These are phyloP conservation scores for Antrodiella citrinella DNA, from an alignment of 768 basidiomycete genomes.

Conservation along the genomic window DNA sequence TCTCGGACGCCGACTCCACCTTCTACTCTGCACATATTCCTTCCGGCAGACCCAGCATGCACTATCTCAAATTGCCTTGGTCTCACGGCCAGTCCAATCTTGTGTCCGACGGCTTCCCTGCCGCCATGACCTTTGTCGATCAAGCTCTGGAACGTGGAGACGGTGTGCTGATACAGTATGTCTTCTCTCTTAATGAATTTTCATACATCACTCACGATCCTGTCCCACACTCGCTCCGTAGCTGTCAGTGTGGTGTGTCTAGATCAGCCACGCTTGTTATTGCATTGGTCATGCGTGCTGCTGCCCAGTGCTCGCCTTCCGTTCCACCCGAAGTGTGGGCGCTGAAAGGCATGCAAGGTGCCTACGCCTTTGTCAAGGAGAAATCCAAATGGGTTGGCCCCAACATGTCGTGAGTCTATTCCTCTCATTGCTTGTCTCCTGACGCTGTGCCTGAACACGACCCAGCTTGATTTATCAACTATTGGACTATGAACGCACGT, in stretches of 20 bases:
- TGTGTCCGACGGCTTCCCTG: constrained; percentile 68
- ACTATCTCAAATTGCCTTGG: constrained; percentile 88
- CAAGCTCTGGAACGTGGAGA: constrained; percentile 66
- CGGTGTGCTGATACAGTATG: constrained; percentile 80
- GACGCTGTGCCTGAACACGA: constrained; percentile 12
- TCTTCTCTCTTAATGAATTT: constrained; percentile 23
- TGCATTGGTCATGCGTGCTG: constrained; percentile 91
- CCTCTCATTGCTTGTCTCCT: constrained; percentile 1
- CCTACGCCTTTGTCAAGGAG: constrained; percentile 84
- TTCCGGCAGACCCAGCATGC: constrained; percentile 68
- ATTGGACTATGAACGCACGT: constrained; percentile 78
- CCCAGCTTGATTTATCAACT: constrained; percentile 86
- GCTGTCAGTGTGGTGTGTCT: constrained; percentile 92
- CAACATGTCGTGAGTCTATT: constrained; percentile 80
- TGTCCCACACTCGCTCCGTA: constrained; percentile 21
- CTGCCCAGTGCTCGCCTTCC: constrained; percentile 52
- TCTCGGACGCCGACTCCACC: constrained; percentile 33
- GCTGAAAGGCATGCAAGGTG: constrained; percentile 81
- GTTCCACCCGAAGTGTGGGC: constrained; percentile 73
- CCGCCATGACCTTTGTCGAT: constrained; percentile 78
- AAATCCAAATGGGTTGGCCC: constrained; percentile 86
- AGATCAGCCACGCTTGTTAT: constrained; percentile 86
- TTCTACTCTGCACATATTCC: constrained; percentile 61
- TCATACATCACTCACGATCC: neutral
- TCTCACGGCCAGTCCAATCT: constrained; percentile 92